phyloP scores from a whole-genome alignment of 139 green algal species.

The Tetraselmis striata region DNA sequence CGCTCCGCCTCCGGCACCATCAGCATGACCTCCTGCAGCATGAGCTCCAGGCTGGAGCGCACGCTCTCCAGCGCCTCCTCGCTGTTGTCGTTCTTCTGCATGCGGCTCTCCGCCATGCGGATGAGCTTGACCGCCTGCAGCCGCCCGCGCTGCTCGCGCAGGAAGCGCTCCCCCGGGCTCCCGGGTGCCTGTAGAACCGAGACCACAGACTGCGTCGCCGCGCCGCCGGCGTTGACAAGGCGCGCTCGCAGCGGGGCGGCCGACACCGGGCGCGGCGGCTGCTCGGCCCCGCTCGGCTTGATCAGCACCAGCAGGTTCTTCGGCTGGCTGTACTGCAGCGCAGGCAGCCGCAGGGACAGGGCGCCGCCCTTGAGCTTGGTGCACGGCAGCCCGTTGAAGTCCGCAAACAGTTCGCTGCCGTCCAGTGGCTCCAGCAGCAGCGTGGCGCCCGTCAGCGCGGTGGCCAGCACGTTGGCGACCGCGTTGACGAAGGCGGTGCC shows the following conservation, averaged over 20 bases:
- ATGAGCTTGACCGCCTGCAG: neutral
- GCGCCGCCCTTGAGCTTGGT: neutral
- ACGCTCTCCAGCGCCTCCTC: neutral
- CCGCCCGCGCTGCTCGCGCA: neutral
- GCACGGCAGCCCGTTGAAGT: neutral
- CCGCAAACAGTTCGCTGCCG: neutral
- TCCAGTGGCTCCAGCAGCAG: neutral
- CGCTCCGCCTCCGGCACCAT: neutral
- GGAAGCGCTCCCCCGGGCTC: neutral
- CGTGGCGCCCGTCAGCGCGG: neutral
- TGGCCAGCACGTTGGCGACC: neutral
- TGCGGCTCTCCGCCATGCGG: neutral
- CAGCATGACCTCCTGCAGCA: neutral
- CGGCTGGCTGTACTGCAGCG: neutral
- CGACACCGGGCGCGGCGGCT: too few relatives aligned
- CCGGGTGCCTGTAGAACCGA: neutral
- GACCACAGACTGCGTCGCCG: neutral
- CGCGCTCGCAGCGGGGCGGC: neutral
- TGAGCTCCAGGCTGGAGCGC: neutral
- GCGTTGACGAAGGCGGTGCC: constrained; percentile 1
- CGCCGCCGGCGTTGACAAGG: neutral
- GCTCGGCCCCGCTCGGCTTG: neutral
- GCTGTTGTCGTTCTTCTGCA: neutral
- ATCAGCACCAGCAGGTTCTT: neutral
- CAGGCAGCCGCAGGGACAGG: neutral